Conservation (phyloP, 345 rosid species). For the Luvunga scandens region DNA sequence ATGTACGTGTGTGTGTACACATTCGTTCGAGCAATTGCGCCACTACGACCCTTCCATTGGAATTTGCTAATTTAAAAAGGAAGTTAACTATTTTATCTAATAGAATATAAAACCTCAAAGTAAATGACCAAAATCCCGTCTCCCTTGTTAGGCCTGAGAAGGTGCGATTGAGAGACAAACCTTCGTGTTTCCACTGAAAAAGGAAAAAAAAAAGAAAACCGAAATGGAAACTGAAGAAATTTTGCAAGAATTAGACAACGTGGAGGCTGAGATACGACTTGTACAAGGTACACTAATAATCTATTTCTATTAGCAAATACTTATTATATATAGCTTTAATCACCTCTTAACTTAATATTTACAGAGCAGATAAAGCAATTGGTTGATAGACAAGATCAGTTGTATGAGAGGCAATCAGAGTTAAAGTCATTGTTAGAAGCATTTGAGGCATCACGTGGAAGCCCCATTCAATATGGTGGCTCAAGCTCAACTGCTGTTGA, state of each 20-base stretch:
- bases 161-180: background rate
- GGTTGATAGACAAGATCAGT: constrained; percentile 71
- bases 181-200: background rate
- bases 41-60: no score
- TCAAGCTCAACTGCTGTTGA: constrained; percentile 25
- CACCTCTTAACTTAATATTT: background rate
- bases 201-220: background rate
- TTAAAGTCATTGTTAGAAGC: constrained; percentile 59
- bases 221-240: constrained; percentile 53
- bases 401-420: constrained; percentile 68
- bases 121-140: no score
- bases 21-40: no score
- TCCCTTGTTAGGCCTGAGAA: background rate
- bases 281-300: constrained; percentile 51
- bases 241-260: constrained; percentile 51
- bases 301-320: background rate
- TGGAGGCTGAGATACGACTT: constrained; percentile 57
- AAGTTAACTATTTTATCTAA: no score
- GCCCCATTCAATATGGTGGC: constrained; percentile 29
- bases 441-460: constrained; percentile 31
- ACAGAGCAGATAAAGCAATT: constrained; percentile 67
- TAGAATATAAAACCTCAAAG: no score
- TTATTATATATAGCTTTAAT: background rate
- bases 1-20: no score
- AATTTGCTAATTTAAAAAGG: no score